A percentile compares a stretch with the other conserved stretches of the same genome.
Evolutionary conservation across 2,329 filamentous ascomycete genomes (phyloP).

Genomic region (Aspergillus versicolor): DNA sequence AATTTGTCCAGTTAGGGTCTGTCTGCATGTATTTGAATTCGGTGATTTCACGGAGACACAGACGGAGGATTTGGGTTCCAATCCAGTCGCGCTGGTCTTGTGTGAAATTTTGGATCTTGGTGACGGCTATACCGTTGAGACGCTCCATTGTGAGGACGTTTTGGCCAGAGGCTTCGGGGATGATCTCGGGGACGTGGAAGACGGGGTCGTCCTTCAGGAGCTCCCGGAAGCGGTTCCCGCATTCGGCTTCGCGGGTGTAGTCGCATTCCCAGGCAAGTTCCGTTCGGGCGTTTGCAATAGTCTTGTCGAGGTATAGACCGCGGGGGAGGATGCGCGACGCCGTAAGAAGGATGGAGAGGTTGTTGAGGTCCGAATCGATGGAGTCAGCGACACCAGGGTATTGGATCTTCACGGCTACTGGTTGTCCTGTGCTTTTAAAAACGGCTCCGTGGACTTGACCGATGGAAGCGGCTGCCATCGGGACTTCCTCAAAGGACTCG

Average conservation of each 20-base stretch:
- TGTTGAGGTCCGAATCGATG: slow-evolving; percentile 94
- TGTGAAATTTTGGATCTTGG: slow-evolving; percentile 70
- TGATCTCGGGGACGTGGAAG: slow-evolving; percentile 78
- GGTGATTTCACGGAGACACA: slow-evolving; percentile 88
- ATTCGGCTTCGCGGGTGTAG: slow-evolving; percentile 84
- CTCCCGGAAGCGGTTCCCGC: slow-evolving; percentile 70
- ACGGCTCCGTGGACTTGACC: slow-evolving; percentile 90
- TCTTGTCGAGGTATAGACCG: slow-evolving; percentile 93
- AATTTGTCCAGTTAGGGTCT: slow-evolving; percentile 99
- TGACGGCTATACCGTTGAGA: slow-evolving; percentile 82
- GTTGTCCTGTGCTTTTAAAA: slow-evolving; percentile 69
- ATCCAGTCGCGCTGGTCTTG: slow-evolving; percentile 94
- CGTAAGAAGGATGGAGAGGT: slow-evolving; percentile 84
- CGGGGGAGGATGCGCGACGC: slow-evolving; percentile 87
- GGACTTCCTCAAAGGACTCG: slow-evolving; percentile 79
- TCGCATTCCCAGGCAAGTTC: slow-evolving; percentile 98
- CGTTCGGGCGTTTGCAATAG: slow-evolving; percentile 87
- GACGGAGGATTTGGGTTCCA: slow-evolving; percentile 84
- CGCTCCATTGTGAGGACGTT: slow-evolving; percentile 92
- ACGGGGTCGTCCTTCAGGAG: slow-evolving; percentile 75
- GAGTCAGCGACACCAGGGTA: slow-evolving; percentile 95
- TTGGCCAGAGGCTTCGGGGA: slow-evolving; percentile 74
- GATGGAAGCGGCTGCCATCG: slow-evolving; percentile 93
- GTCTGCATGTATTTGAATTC: slow-evolving; percentile 99
- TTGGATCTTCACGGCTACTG: slow-evolving; percentile 93